phyloP scores from a whole-genome alignment of 148 eudicot species.

The Cornus kousa region DNA sequence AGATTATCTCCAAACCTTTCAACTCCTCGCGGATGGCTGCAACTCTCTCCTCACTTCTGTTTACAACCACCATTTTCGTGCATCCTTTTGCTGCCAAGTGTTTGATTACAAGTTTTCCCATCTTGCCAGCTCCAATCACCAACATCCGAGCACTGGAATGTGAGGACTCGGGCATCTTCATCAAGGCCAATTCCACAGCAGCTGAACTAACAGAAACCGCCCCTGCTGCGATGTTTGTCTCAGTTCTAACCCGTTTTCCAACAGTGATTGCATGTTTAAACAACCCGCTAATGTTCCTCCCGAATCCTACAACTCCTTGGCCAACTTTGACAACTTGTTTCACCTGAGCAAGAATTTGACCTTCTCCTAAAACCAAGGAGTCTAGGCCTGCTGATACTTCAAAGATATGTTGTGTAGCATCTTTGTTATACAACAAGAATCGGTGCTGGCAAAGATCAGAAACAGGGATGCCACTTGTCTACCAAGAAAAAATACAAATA shows the following conservation, averaged over 20 bases:
- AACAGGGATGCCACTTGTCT: conserved; percentile 78
- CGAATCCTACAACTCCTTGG: conserved; percentile 78
- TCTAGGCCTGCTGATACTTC: conserved; percentile 85
- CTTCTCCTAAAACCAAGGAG: conserved; percentile 78
- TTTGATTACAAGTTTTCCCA: conserved; percentile 83
- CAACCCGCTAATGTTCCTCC: conserved; percentile 78
- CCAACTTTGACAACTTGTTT: conserved; percentile 83
- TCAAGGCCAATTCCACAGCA: conserved; percentile 73
- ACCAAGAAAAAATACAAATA: conserved; percentile 19
- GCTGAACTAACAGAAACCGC: conserved; percentile 89
- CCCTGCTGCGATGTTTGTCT: conserved; percentile 74
- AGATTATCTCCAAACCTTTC: conserved; percentile 55
- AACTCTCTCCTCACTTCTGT: conserved; percentile 64
- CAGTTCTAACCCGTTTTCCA: conserved; percentile 74
- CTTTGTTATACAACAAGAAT: conserved; percentile 63
- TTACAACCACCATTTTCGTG: conserved; percentile 73
- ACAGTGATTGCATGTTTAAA: conserved; percentile 84
- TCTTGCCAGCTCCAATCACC: conserved; percentile 75
- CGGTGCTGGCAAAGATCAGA: conserved; percentile 68
- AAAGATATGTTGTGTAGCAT: conserved; percentile 76
- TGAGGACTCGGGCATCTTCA: conserved; percentile 64
- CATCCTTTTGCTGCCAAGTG: conserved; percentile 82
- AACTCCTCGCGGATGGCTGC: conserved; percentile 61
- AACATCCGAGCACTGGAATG: conserved; percentile 60
- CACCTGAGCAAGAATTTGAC: conserved; percentile 83